phyloP scores from a whole-genome alignment of 768 basidiomycete species.

The Boletus sensibilis region DNA sequence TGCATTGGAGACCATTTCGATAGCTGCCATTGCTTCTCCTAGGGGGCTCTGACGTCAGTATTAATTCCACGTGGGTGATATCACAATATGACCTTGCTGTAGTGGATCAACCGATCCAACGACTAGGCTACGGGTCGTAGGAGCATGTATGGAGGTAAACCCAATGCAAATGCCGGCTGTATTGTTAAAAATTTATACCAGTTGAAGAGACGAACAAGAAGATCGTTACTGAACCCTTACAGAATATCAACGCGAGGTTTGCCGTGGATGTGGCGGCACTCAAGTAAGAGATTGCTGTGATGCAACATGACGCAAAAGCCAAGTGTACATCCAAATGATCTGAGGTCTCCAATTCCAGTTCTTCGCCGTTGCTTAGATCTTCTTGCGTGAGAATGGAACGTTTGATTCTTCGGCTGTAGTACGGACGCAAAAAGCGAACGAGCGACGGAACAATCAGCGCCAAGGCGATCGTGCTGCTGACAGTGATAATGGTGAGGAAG shows the following conservation, averaged over 20 bases:
- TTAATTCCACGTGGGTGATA: too few species aligned
- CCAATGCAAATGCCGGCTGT: conserved; percentile 24
- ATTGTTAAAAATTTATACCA: neutral
- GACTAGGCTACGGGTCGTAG: conserved; percentile 26
- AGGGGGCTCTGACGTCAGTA: neutral
- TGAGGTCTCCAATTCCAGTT: conserved; percentile 9
- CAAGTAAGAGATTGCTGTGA: conserved; percentile 13
- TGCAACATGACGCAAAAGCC: conserved; percentile 19
- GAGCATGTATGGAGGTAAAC: conserved; percentile 12
- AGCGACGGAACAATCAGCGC: conserved; percentile 21
- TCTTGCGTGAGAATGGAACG: neutral
- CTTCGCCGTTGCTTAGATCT: neutral
- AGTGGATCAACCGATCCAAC: conserved; percentile 29
- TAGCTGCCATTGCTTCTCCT: conserved; percentile 31
- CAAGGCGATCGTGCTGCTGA: conserved; percentile 20
- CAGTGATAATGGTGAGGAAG: conserved; percentile 19
- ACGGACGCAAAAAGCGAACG: conserved; percentile 26
- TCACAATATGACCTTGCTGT: conserved; percentile 23
- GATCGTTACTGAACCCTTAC: conserved; percentile 2
- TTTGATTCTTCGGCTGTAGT: conserved; percentile 15
- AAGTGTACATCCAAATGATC: conserved; percentile 34
- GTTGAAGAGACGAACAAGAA: conserved; percentile 6
- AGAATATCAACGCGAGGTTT: conserved; percentile 4
- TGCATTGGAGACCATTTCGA: conserved; percentile 26
- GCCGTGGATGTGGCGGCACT: conserved; percentile 15